Evolutionary conservation across 345 rosid species (phyloP).

Genomic region (Clausena lansium): DNA sequence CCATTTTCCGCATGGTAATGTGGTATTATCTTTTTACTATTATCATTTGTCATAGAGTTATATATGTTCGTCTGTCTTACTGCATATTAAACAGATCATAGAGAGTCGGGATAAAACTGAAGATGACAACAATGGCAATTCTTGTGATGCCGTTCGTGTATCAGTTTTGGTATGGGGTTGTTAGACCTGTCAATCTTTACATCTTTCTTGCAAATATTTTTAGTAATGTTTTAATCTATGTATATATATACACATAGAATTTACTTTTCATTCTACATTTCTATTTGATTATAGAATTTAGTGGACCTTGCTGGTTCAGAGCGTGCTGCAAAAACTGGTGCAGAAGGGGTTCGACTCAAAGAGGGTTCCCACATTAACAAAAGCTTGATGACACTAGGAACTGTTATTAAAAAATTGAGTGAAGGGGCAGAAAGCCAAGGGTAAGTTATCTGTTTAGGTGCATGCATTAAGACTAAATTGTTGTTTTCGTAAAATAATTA

Average conservation of each 20-base stretch:
- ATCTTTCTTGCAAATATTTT: neutral
- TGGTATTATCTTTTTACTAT: slow-evolving; percentile 1
- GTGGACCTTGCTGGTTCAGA: slow-evolving; percentile 99
- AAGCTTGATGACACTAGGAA: slow-evolving; percentile 94
- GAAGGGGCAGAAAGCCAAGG: slow-evolving; percentile 97
- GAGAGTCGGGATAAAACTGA: slow-evolving; percentile 87
- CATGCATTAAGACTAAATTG: neutral
- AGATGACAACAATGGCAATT: slow-evolving; percentile 49
- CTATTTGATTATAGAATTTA: slow-evolving; percentile 56
- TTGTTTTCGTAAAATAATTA: neutral
- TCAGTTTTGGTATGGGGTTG: slow-evolving; percentile 72
- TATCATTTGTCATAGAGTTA: neutral
- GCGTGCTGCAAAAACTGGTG: slow-evolving; percentile 98
- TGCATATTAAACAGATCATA: slow-evolving; percentile 55
- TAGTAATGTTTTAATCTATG: neutral
- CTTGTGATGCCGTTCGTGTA: slow-evolving; percentile 94
- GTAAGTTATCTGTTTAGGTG: slow-evolving; percentile 31
- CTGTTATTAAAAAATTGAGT: slow-evolving; percentile 86
- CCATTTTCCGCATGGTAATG: slow-evolving; percentile 94
- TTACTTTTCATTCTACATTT: slow-evolving; percentile 1
- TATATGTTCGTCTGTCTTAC: slow-evolving; percentile 14
- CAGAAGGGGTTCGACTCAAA: slow-evolving; percentile 92
- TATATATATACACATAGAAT: too few species aligned
- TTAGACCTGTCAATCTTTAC: neutral
- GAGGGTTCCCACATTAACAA: slow-evolving; percentile 96